Base-by-base conservation (phyloP, 2,329 filamentous ascomycete species). In the Arthrobotrys conoides region DNA sequence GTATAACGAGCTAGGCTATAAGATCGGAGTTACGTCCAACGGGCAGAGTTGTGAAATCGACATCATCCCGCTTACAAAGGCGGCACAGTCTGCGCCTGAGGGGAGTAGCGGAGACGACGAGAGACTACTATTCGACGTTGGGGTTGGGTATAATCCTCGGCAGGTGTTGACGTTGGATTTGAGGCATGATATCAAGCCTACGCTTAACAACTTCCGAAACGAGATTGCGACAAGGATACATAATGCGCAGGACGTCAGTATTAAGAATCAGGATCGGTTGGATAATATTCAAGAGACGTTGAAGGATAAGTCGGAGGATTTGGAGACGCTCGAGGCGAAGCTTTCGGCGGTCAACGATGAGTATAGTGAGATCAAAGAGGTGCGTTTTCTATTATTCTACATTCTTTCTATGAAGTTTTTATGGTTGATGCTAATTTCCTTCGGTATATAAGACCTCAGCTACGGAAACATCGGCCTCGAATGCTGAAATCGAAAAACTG, bases 401-500 rank as follows among this genome's bases (percentile, higher is more conserved):
- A 38, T 48, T n/a, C 27, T 3, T 30, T 30, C 6, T 30, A 6
- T 30, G 27, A 6, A 30, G n/a, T 30, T 30, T 9, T 14, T 55
- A 24, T 14, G n/a, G 36, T 14, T 41, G 36, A 44, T 30, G 44
- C 38, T 72, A 57, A 69, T 18, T 59, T 18, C 36, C 55, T 46
- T 27, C 57, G 6, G 27, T 10, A 4, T 30, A 46, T 86, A 69
- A 86, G 80, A 89, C 90, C 76, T 95, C 92, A 6, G 92, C 89
- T 55, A 93, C 94, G 18, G 93, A 97, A 84, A 96, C 96, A 86
- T 89, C 95, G 83, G 91, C 91, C 6, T 93, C 91, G 1, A 96
- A 98, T 83, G 90, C 94, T 8, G 95, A 98, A 84, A 97, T 99
- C 82, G 96, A 99, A 85, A 96, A 96, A 87, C 96, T 97, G 91